Conservation (phyloP, 1,284 basidiomycete genomes). For the Puccinia coronata region DNA sequence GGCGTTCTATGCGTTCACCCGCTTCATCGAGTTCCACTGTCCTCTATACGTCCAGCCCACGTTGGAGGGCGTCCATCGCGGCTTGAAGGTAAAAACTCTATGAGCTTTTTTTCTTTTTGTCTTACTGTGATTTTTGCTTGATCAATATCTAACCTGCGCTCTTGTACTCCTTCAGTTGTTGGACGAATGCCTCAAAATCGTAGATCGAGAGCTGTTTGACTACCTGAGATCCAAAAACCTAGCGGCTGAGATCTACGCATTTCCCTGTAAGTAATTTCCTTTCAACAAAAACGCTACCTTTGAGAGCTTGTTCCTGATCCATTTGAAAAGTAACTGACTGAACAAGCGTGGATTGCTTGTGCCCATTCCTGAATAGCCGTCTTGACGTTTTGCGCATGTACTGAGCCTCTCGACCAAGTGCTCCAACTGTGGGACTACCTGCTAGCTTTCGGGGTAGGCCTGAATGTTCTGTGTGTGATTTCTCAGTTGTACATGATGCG, state of each 20-base stretch:
- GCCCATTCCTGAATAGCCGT: conserved; percentile 69
- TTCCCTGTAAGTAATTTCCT: conserved; percentile 74
- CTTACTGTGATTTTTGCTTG: not conserved
- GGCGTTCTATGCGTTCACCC: conserved; percentile 91
- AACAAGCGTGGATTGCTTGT: not conserved
- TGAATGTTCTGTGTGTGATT: conserved; percentile 93
- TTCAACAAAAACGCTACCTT: too few species aligned
- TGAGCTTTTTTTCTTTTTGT: not conserved
- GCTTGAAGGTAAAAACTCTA: conserved; percentile 74
- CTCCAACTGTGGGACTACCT: conserved; percentile 95
- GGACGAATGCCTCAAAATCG: conserved; percentile 83
- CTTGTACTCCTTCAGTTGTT: conserved; percentile 81
- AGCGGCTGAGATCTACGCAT: conserved; percentile 97
- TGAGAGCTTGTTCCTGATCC: too few species aligned
- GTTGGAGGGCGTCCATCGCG: conserved; percentile 87
- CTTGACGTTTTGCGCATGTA: conserved; percentile 91
- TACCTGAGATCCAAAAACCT: conserved; percentile 85
- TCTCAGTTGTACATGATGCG: conserved; percentile 88
- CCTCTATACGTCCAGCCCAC: conserved; percentile 95
- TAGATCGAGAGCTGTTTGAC: conserved; percentile 79
- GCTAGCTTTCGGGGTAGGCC: conserved; percentile 89
- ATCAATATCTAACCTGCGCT: conserved; percentile 9
- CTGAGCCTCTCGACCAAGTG: conserved; percentile 90
- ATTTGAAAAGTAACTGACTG: too few species aligned
- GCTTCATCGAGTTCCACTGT: conserved; percentile 89